A percentile compares a stretch with the other conserved stretches of the same genome.
These are phyloP conservation scores for Neoscytalidium dimidiatum DNA, from an alignment of 2,329 filamentous ascomycete species.

Conservation along the genomic window DNA sequence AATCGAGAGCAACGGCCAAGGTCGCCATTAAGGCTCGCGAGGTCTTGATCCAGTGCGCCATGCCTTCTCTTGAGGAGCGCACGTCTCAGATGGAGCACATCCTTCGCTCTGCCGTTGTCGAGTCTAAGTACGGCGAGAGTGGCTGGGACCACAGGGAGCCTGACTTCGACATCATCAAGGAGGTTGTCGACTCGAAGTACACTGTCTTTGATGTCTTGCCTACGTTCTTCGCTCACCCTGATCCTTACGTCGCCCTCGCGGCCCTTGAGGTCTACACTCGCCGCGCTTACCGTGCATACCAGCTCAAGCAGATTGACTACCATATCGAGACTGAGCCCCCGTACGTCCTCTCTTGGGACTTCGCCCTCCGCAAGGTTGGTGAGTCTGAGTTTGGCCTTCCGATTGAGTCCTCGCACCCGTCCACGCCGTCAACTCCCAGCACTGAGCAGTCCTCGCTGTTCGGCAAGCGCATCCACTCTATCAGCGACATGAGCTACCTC, in stretches of 20 bases:
- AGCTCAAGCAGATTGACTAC: constrained; percentile 86
- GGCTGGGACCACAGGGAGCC: constrained; percentile 96
- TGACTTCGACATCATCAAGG: constrained; percentile 86
- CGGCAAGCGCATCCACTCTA: constrained; percentile 81
- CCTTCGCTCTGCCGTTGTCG: constrained; percentile 88
- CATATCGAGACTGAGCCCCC: constrained; percentile 74
- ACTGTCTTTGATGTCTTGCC: constrained; percentile 96
- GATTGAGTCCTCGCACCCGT: constrained; percentile 76
- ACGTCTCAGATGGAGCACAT: constrained; percentile 98
- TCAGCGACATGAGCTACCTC: constrained; percentile 95
- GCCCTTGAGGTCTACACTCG: constrained; percentile 96
- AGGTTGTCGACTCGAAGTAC: constrained; percentile 98
- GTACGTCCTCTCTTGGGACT: constrained; percentile 91
- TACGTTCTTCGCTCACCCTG: constrained; percentile 91
- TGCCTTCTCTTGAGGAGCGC: constrained; percentile 94
- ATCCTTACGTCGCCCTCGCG: constrained; percentile 91
- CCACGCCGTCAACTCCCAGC: constrained; percentile 68
- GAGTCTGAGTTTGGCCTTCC: constrained; percentile 87
- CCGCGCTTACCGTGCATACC: constrained; percentile 94
- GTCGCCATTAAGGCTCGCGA: constrained; percentile 96
- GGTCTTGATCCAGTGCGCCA: constrained; percentile 93
- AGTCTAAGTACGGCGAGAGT: constrained; percentile 96
- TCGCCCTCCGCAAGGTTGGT: constrained; percentile 88
- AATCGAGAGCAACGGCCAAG: constrained; percentile 85
- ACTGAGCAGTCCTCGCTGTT: constrained; percentile 56